Base-by-base conservation (phyloP, 2,329 filamentous ascomycete genomes). In the Colletotrichum destructivum region DNA sequence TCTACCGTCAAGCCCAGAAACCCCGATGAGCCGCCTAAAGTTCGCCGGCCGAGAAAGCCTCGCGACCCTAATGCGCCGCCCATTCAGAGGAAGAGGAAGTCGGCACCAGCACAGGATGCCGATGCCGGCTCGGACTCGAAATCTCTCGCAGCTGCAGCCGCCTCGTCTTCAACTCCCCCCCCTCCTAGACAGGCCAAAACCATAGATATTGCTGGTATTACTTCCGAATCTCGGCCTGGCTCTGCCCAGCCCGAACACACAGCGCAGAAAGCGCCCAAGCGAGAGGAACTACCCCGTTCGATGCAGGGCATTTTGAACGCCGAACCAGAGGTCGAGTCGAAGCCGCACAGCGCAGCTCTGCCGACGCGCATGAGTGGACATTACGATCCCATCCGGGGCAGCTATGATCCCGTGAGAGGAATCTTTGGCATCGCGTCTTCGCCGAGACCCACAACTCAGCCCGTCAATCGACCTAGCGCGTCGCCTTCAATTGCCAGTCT, bases 401-500 rank as follows among this genome's bases (percentile, higher is more conserved):
- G 88, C 74, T 92, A 91, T 75, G 90, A 92, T 75, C 89, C 89
- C 1, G 86, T 91, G 60, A 84, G 89, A 52, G 82, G 82, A 69
- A 84, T 84, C 9, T 84, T 80, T 31, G 75, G 72, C 62, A 79
- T 74, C 18, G 78, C 86, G 4, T 80, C 84, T 42, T 90, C 89
- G 9, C 89, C 88, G n/a, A 84, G 87, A 57, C 13, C 80, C 78
- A 64, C 81, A 77, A 75, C 78, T n/a, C 81, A 81, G 57, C 76
- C 79, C 57, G 76, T 79, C 65, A 92, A 93, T 81, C 90, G 93
- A 66, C 93, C 94, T n/a, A 96, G 93, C 79, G 93, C 93, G 49
- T 98, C 96, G 5, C 95, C 96, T 1, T 96, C 96, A 3, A 98
- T 98, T 75, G 92, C 94, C 7, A 97, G 94, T 82, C 88, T 98